Evolutionary conservation across 106 monocot species (phyloP), one percentile per base, ranked within the genome.

Genomic region (Amphibolis antarctica): DNA sequence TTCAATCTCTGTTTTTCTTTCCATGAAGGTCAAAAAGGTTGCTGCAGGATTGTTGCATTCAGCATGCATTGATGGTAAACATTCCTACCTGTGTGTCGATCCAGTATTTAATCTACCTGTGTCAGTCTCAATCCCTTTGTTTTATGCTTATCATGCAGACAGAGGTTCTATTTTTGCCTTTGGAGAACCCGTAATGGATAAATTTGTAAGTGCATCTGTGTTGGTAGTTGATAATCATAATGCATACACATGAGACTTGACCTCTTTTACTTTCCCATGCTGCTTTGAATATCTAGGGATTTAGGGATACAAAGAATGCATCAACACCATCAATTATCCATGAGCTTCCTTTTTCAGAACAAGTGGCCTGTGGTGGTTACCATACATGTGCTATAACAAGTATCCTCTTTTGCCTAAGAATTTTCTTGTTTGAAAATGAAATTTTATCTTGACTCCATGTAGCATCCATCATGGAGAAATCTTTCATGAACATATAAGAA

Each of bases 321-420:
- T 80, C 78, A 53, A 59, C 46, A 50, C 94, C 86, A 56, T 73
- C 65, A 44, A 27, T 67, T 66, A 51, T 90, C 60, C 20, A 63
- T 21, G 84, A 90, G 24, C 69, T 98, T 63, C 82, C 96, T 66
- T 80, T 64, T 70, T 87, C 82, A 12, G 74, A 74, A 66, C 78
- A 79, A 74, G 84, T 98, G 70, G 83, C 96, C 60, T 98, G 96
- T 81, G 96, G 96, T 30, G 96, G 96, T 69, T 98, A 98, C 67
- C 96, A 98, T 72, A 98, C 96, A 45, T 90, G 90, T 59, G 77
- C 76, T 64, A 45, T 98, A 56, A 87, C 90, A 86, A 52, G 96
- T 98, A 86, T 20, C 13, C 15, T 61, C 14, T 61, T 19, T 43
- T 20, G 22, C n/a, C 20, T 7, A 19, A n/a, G 3, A 23, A 9